Percentiles rank a stretch among this genome's conserved stretches.
These are phyloP conservation scores for Metarhizium album DNA, from an alignment of 2,329 filamentous ascomycete genomes.

Conservation along the genomic window DNA sequence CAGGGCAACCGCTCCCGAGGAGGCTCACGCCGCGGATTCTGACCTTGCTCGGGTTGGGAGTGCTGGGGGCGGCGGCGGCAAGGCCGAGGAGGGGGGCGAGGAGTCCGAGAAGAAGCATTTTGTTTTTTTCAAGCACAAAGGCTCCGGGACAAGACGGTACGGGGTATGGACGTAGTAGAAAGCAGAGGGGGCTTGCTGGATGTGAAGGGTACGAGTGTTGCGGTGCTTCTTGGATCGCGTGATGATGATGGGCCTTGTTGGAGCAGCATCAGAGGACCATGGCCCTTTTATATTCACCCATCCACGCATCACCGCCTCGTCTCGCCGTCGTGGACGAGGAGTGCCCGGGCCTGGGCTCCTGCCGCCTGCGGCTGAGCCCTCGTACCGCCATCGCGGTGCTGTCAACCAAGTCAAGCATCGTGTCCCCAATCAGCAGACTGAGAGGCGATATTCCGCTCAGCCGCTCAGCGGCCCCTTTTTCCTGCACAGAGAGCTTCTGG, in stretches of 20 bases:
- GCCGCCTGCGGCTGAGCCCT: background rate
- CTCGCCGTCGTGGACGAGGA: background rate
- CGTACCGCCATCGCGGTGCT: background rate
- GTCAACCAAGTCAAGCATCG: background rate
- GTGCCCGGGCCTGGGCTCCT: background rate
- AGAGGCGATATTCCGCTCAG: background rate
- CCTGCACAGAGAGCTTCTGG: background rate
- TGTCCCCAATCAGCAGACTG: background rate
- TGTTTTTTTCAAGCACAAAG: constrained; percentile 3
- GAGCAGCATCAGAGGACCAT: background rate
- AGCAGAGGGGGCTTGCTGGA: background rate
- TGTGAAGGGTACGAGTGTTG: background rate
- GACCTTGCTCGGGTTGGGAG: constrained; percentile 5
- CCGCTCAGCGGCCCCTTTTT: background rate
- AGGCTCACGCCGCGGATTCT: constrained; percentile 13
- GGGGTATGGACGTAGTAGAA: background rate
- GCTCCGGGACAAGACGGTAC: background rate
- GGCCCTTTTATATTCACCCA: background rate
- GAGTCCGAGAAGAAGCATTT: constrained; percentile 3
- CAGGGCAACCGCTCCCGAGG: constrained; percentile 16
- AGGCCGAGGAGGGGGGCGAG: constrained; percentile 5
- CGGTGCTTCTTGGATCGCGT: background rate
- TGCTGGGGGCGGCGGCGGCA: constrained; percentile 3
- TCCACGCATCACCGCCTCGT: background rate
- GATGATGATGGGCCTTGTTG: background rate